Base-by-base conservation (phyloP, 768 basidiomycete species). In the Flagelloscypha sp. region DNA sequence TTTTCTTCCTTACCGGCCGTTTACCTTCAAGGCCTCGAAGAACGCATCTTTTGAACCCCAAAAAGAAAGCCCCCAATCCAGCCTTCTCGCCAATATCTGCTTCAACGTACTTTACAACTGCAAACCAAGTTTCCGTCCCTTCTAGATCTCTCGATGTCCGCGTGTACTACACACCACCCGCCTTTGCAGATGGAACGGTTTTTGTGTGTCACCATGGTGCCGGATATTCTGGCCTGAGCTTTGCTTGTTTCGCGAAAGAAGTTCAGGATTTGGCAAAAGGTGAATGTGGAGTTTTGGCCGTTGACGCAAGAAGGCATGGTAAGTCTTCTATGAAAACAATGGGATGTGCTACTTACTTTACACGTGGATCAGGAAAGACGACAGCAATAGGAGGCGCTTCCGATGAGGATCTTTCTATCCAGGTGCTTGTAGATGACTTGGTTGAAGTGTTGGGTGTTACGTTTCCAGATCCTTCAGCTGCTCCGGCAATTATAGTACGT, bases 191-290 rank as follows among this genome's bases (percentile, higher is more conserved):
- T 34, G 70, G 66, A 23, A 79, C 83, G 0, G 76, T 94, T 3
- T 73, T 98, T 54, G 70, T 97, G 5, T 93, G 87, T 59, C 92
- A 95, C 49, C 94, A 99, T 47, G 95, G 95, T 1, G 94, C 89
- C 0, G 95, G 95, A 10, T 89, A 89, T 52, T 81, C 83, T 0
- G 95, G 78, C 0, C 63, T 97, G 42, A 86, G 76, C 44, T 99
- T 94, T 55, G 92, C 95, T 2, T 81, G 78, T 48, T 68, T 95
- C 38, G 89, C 93, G n/a, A 82, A 80, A 56, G 82, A 86, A 57
- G 61, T 97, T 1, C 55, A 53, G 8, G 70, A 61, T 27, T 44
- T 68, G 54, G 72, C 76, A 27, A 66, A 65, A 19, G 81, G 79
- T 5, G 84, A 84, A 45, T 76, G 83, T 33, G 93, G 94, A 0